Conservation (phyloP, 805 yeast species). For the Monosporozyma aquatica region DNA sequence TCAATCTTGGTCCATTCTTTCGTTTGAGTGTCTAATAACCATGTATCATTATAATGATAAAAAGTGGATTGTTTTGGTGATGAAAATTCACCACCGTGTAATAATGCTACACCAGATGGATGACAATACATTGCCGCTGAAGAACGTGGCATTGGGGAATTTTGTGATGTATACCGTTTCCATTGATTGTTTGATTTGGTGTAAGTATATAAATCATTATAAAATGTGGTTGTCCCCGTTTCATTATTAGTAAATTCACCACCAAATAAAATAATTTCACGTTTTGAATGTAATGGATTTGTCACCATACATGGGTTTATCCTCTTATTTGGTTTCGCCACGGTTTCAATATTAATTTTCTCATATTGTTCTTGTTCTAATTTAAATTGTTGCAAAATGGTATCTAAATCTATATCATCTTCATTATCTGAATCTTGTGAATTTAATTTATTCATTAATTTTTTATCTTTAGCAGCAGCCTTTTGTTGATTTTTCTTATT, state of each 20-base stretch:
- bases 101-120: constrained; percentile 74
- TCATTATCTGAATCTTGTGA: constrained; percentile 67
- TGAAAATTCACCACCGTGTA: constrained; percentile 96
- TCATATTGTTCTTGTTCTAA: constrained; percentile 72
- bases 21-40: constrained; percentile 77
- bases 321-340: constrained; percentile 56
- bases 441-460: constrained; percentile 53
- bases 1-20: constrained; percentile 91
- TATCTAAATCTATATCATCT: constrained; percentile 81
- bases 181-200: constrained; percentile 70
- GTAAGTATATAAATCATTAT: constrained; percentile 71
- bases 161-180: constrained; percentile 71
- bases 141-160: constrained; percentile 85
- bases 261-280: constrained; percentile 79
- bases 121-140: constrained; percentile 92
- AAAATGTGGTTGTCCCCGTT: constrained; percentile 51
- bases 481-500: constrained; percentile 66
- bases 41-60: constrained; percentile 93
- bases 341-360: constrained; percentile 53
- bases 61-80: constrained; percentile 93
- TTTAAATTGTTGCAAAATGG: constrained; percentile 66
- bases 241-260: constrained; percentile 59
- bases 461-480: constrained; percentile 65
- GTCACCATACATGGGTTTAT: constrained; percentile 69
- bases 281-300: constrained; percentile 62